These are phyloP conservation scores for Zalaria obscura DNA, from an alignment of 2,329 filamentous ascomycete species.

Conservation along the genomic window DNA sequence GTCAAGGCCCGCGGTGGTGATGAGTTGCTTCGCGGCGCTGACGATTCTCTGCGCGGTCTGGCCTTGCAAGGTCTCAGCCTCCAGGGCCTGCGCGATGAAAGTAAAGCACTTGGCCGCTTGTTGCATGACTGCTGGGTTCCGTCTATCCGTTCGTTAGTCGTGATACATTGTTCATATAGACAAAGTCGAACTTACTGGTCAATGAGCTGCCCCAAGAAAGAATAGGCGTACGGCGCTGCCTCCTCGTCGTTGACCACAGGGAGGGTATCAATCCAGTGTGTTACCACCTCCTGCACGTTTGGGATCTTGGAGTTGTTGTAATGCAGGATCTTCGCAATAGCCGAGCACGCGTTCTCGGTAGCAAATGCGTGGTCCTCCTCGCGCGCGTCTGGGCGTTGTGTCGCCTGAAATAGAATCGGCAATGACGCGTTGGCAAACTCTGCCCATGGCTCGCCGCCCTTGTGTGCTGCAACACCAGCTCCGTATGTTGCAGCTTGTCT, in stretches of 20 bases:
- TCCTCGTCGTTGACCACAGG: constrained; percentile 93
- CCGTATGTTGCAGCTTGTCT: constrained; percentile 93
- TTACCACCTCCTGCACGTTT: constrained; percentile 61
- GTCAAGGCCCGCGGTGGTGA: constrained; percentile 60
- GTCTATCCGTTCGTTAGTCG: constrained; percentile 36
- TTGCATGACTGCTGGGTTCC: constrained; percentile 66
- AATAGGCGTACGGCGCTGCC: constrained; percentile 89
- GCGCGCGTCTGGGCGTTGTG: constrained; percentile 65
- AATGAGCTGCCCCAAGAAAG: constrained; percentile 80
- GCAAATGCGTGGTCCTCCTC: constrained; percentile 91
- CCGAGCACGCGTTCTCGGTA: constrained; percentile 92
- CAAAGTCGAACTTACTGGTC: constrained; percentile 59
- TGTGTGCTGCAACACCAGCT: constrained; percentile 87
- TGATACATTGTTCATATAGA: constrained; percentile 3
- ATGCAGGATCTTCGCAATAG: constrained; percentile 92
- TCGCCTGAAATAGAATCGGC: constrained; percentile 72
- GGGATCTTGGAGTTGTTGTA: constrained; percentile 67
- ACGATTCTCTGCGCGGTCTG: constrained; percentile 68
- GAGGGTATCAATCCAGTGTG: constrained; percentile 81
- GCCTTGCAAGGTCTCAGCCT: constrained; percentile 79
- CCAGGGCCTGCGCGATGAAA: constrained; percentile 74
- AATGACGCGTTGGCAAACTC: constrained; percentile 72
- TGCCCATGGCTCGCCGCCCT: constrained; percentile 75
- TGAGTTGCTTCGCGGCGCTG: constrained; percentile 60
- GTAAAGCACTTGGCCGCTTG: constrained; percentile 74